Conservation (phyloP, 306 rosid species). For the Pyrus bretschneideri region DNA sequence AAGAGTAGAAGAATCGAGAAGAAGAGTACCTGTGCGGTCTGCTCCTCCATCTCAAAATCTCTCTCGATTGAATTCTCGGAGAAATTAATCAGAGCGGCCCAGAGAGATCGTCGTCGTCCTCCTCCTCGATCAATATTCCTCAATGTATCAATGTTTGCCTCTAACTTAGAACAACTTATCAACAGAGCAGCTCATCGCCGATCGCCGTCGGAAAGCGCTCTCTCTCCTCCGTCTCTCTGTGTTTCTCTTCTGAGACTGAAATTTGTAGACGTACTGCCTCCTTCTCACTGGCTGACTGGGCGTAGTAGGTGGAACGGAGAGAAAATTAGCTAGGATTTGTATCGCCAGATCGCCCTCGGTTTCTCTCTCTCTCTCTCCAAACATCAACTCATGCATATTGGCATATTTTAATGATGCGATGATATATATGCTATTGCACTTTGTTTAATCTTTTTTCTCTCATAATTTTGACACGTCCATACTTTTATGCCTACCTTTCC, state of each 20-base stretch:
- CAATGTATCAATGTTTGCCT: not conserved
- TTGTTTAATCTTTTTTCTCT: not conserved
- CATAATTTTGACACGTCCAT: not conserved
- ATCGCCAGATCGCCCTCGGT: not conserved
- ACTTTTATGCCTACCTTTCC: too few relatives aligned
- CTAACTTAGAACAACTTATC: not conserved
- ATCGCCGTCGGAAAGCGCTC: not conserved
- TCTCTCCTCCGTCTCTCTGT: not conserved
- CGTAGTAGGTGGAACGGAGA: not conserved
- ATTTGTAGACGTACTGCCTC: not conserved
- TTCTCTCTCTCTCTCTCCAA: not conserved
- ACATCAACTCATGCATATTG: not conserved
- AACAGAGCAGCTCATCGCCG: not conserved
- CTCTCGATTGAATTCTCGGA: not conserved
- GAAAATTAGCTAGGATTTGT: not conserved
- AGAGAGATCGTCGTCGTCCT: not conserved
- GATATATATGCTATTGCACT: not conserved
- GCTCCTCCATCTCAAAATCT: not conserved
- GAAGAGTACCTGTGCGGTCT: not conserved
- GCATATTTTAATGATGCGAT: not conserved
- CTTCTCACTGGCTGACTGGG: not conserved
- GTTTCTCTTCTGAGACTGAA: not conserved
- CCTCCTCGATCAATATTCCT: not conserved
- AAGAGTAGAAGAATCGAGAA: not conserved
- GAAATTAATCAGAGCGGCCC: not conserved